phyloP scores from a whole-genome alignment of 2,329 filamentous ascomycete genomes.

The Madurella fahalii region DNA sequence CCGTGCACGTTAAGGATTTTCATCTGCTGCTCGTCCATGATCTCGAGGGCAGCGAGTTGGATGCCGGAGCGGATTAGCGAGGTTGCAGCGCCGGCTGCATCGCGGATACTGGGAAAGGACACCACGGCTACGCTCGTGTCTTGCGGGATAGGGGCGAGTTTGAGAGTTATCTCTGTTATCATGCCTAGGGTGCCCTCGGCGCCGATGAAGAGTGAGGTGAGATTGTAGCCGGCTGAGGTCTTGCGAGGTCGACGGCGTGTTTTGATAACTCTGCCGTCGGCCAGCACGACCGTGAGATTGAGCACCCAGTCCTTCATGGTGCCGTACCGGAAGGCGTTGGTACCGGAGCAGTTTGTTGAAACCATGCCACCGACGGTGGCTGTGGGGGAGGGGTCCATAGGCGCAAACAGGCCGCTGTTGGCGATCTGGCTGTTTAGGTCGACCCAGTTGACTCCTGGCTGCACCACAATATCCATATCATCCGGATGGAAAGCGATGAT shows the following conservation, averaged over 20 bases:
- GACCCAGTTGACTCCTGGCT: slow-evolving; percentile 76
- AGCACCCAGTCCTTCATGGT: slow-evolving; percentile 89
- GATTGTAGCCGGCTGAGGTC: slow-evolving; percentile 67
- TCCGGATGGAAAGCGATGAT: slow-evolving; percentile 61
- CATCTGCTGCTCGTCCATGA: slow-evolving; percentile 65
- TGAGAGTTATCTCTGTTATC: slow-evolving; percentile 66
- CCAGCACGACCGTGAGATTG: slow-evolving; percentile 74
- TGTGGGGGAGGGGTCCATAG: slow-evolving; percentile 77
- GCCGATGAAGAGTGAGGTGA: slow-evolving; percentile 65
- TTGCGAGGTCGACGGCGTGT: slow-evolving; percentile 64
- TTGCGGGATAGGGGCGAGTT: slow-evolving; percentile 60
- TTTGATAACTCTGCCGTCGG: slow-evolving; percentile 70
- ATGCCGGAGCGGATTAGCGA: slow-evolving; percentile 61
- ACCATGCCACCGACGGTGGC: slow-evolving; percentile 83
- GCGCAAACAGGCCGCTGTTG: slow-evolving; percentile 72
- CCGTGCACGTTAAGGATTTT: slow-evolving; percentile 60
- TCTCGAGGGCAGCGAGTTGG: slow-evolving; percentile 61
- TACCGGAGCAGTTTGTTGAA: slow-evolving; percentile 63
- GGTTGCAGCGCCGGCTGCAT: slow-evolving; percentile 61
- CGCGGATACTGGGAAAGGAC: slow-evolving; percentile 54
- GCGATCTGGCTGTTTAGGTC: slow-evolving; percentile 66
- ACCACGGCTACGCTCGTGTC: slow-evolving; percentile 63
- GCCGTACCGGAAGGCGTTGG: slow-evolving; percentile 79
- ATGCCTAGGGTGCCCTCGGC: slow-evolving; percentile 69
- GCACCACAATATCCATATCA: slow-evolving; percentile 68